Conservation (phyloP, 192 early-diverging fungal genomes). For the Pilobolus umbonatus region DNA sequence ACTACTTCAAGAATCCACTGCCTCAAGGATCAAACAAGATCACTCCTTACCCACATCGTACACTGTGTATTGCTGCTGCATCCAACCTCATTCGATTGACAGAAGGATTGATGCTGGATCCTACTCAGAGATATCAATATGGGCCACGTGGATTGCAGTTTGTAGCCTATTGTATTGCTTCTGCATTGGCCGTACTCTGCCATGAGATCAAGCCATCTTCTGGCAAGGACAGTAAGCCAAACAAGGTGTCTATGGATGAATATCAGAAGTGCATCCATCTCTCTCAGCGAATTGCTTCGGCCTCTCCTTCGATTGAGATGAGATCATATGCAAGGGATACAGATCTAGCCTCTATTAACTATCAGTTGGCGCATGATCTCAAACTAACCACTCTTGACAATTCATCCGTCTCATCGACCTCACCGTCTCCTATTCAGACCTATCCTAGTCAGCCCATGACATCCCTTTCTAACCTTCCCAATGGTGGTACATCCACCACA, state of each 20-base stretch:
- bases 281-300: constrained; percentile 5
- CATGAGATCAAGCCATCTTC: neutral
- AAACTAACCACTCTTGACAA: constrained; percentile 1
- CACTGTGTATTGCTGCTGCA: neutral
- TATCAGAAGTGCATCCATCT: constrained; percentile 1
- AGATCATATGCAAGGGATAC: constrained; percentile 9
- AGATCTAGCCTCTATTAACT: constrained; percentile 2
- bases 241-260: constrained; percentile 4
- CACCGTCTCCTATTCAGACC: constrained; percentile 7
- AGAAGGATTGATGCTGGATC: constrained; percentile 1
- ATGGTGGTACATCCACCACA: no score
- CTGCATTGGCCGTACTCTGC: neutral
- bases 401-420: constrained; percentile 1
- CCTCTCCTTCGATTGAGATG: constrained; percentile 14
- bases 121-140: constrained; percentile 1
- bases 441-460: no score
- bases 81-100: constrained; percentile 10
- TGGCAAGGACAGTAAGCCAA: constrained; percentile 2
- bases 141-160: constrained; percentile 6
- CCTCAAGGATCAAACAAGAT: neutral
- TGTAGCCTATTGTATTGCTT: neutral
- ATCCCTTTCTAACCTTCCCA: no score
- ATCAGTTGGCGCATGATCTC: constrained; percentile 3
- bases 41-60: neutral
- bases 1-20: constrained; percentile 6